A percentile compares a stretch with the other conserved stretches of the same genome.
These are phyloP conservation scores for Tylopilus orsonianus DNA, from an alignment of 1,284 basidiomycete genomes.

Conservation along the genomic window DNA sequence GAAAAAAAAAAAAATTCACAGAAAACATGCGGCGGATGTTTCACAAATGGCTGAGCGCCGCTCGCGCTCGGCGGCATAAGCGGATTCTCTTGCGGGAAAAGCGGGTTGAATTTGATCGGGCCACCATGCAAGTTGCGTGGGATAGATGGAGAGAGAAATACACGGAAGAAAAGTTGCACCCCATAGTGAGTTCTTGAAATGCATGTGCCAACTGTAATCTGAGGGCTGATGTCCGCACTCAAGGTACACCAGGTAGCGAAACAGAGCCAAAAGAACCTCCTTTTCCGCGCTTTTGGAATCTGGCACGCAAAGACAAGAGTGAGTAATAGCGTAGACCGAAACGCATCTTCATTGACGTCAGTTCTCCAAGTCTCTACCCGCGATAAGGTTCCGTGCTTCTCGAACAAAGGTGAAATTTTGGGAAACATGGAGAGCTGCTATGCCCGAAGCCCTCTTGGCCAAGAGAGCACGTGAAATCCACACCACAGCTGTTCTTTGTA, in stretches of 20 bases:
- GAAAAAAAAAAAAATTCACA: conserved; percentile 35
- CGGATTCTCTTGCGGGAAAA: conserved; percentile 56
- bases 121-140: conserved; percentile 56
- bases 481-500: conserved; percentile 56
- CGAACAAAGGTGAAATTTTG: conserved; percentile 61
- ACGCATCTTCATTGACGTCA: conserved; percentile 15
- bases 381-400: conserved; percentile 67
- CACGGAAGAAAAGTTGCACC: conserved; percentile 58
- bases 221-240: conserved; percentile 7
- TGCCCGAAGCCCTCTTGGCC: conserved; percentile 66
- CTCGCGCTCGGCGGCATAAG: conserved; percentile 57
- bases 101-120: conserved; percentile 60
- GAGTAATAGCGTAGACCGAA: conserved; percentile 17
- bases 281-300: conserved; percentile 64
- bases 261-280: conserved; percentile 56
- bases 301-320: conserved; percentile 77
- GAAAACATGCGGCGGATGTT: conserved; percentile 70
- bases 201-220: conserved; percentile 1
- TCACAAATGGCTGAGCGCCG: conserved; percentile 62
- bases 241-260: conserved; percentile 63
- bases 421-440: conserved; percentile 61
- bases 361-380: conserved; percentile 63
- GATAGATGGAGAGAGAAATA: conserved; percentile 75
- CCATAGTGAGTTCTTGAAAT: conserved; percentile 48
- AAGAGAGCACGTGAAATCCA: conserved; percentile 65